Base-by-base conservation (phyloP, 805 yeast species). In the Pichia cabralensis region DNA sequence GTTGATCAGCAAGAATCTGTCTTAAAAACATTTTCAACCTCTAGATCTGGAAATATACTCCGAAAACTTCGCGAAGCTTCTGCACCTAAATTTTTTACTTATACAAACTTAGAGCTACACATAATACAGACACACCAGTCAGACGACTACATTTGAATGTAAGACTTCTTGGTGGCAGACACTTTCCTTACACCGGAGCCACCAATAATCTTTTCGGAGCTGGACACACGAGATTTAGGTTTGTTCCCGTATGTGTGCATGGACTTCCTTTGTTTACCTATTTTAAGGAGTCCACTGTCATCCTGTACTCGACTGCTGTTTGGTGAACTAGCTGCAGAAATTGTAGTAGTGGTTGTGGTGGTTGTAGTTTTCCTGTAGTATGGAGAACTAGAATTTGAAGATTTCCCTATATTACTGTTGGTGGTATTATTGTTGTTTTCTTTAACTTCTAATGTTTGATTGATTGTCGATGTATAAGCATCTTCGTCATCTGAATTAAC, bases 281-380 rank as follows among this genome's bases (percentile, higher is more conserved):
- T 31, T 27, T 42, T 42, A 5, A 42, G 28, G 14, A 28, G 13
- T 44, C 53, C 34, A 45, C 31, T 14, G 42, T 36, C 9, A 31
- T 21, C 11, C 8, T 12, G 36, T 12, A 38, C 34, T 8, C 17
- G 12, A 21, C 34, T 36, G 14, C 38, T 21, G 5, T 42, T 34
- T n/a, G 43, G 55, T 8, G 55, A 50, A 10, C 56, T 55, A 4
- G 58, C 47, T 2, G 60, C 48, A 19, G 59, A 42, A 12, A 52
- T 50, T 1, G 56, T 57, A 3, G 74, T 67, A 5, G 68, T 67
- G 2, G 71, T 67, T 6, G 71, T 58, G 8, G 74, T 68, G 6
- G 71, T 69, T 3, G 73, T 66, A 3, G 71, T 67, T 11, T 62
- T 67, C 12, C 65, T 65, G 41, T 62, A 53, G 15, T 48, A 42